phyloP scores from a whole-genome alignment of 805 yeast species.

The Candida tibetensis region DNA sequence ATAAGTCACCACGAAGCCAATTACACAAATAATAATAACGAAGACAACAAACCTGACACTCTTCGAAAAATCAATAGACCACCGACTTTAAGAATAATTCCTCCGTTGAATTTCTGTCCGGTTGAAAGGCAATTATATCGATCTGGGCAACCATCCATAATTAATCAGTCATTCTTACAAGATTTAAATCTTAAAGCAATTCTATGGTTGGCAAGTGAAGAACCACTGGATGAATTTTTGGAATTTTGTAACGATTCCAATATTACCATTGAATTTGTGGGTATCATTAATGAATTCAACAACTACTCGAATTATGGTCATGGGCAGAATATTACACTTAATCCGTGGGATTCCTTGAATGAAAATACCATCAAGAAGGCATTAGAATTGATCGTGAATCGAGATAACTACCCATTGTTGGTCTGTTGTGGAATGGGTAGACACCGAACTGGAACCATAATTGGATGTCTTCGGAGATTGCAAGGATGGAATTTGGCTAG shows the following conservation, averaged over 20 bases:
- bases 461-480: constrained; percentile 86
- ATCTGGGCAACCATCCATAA: constrained; percentile 93
- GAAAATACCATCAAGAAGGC: constrained; percentile 80
- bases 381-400: constrained; percentile 67
- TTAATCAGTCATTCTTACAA: constrained; percentile 81
- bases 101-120: constrained; percentile 94
- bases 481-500: constrained; percentile 97
- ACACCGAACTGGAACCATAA: constrained; percentile 94
- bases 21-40: neutral
- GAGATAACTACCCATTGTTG: constrained; percentile 75
- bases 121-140: constrained; percentile 85
- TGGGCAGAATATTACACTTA: constrained; percentile 46
- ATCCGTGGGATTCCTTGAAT: constrained; percentile 95
- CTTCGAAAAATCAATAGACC: constrained; percentile 37
- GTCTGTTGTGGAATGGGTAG: constrained; percentile 99
- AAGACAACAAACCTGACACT: neutral
- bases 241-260: constrained; percentile 74
- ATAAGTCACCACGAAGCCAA: too few relatives aligned
- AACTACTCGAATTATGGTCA: constrained; percentile 22
- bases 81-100: constrained; percentile 71
- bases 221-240: constrained; percentile 84
- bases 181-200: constrained; percentile 74
- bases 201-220: constrained; percentile 94
- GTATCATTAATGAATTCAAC: constrained; percentile 63
- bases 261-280: constrained; percentile 79